Evolutionary conservation across 768 basidiomycete species (phyloP), one percentile per base, ranked within the genome.

Genomic region (Leccinum uliginosum): DNA sequence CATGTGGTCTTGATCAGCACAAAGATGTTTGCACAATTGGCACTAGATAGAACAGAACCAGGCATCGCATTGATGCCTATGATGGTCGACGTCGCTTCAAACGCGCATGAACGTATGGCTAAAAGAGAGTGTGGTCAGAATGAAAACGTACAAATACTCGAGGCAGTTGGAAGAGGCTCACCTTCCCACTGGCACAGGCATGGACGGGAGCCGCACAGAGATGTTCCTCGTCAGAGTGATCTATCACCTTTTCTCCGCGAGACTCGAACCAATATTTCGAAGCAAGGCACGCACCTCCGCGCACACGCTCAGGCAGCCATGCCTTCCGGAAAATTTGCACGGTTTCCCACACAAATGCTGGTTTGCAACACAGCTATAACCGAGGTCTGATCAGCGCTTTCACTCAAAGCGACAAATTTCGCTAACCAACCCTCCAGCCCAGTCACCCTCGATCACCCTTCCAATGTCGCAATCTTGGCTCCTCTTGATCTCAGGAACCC

Each of bases 401-500:
- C 15, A 6, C 2, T 1, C 3, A n/a, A 46, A 8, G n/a, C 0
- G 29, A 14, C 1, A 2, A 34, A 48, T 43, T 58, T 88, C 87
- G 62, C 85, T 87, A 58, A 80, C 82, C 63, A 82, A 70, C 32
- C 78, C 83, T 2, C 51, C 60, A 34, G 83, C 88, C 92, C 92
- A 94, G 34, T 85, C 86, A n/a, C 77, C 85, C 57, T 79, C 73
- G 2, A 77, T 74, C 56, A 75, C 74, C 55, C 69, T 61, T 74
- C 73, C 47, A 82, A 77, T 26, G 75, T 70, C 24, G 77, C 76
- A 63, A 94, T 80, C 71, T 82, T 86, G 46, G 90, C 93, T 0
- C 93, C 93, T 59, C 81, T 76, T 54, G 72, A 71, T 68, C 79
- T 80, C 73, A 96, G 72, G 69, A 87, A 95, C 44, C 70, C 66